phyloP scores from a whole-genome alignment of 495 filamentous ascomycete species.

The Podospora pseudocomata region DNA sequence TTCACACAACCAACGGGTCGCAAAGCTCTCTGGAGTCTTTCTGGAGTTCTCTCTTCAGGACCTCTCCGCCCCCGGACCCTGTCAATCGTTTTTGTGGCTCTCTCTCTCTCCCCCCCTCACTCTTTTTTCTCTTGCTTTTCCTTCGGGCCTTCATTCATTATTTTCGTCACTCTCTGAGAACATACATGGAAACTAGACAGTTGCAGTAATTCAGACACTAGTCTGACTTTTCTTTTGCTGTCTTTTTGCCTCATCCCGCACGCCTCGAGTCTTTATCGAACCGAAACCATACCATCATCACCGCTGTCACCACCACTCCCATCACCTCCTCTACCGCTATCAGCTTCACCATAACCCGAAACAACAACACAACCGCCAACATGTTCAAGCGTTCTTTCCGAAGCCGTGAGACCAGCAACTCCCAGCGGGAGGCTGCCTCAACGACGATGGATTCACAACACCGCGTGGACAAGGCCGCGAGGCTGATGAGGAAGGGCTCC shows the following conservation, averaged over 20 bases:
- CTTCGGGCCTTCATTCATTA: conserved; percentile 27
- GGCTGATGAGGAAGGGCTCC: conserved; percentile 62
- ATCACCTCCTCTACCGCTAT: not conserved
- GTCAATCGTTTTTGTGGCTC: conserved; percentile 52
- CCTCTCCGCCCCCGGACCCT: conserved; percentile 48
- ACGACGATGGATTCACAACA: conserved; percentile 41
- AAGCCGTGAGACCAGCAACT: conserved; percentile 49
- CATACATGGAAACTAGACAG: conserved; percentile 12
- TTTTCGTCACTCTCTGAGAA: conserved; percentile 50
- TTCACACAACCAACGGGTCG: conserved; percentile 52
- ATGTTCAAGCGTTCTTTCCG: conserved; percentile 87
- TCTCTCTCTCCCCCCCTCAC: conserved; percentile 22
- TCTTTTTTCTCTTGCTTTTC: conserved; percentile 25
- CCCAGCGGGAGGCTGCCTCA: conserved; percentile 32
- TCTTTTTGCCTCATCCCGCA: conserved; percentile 15
- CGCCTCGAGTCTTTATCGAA: conserved; percentile 10
- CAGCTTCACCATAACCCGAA: conserved; percentile 4
- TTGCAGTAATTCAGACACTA: conserved; percentile 19
- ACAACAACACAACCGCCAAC: conserved; percentile 36
- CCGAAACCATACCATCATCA: not conserved
- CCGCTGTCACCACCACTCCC: no score
- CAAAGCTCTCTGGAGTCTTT: conserved; percentile 47
- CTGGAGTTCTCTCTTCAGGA: conserved; percentile 39
- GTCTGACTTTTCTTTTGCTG: conserved; percentile 25
- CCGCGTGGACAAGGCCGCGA: conserved; percentile 75